phyloP scores from a whole-genome alignment of 1,139 yeast genomes.

The Sugiyamaella paludigena region DNA sequence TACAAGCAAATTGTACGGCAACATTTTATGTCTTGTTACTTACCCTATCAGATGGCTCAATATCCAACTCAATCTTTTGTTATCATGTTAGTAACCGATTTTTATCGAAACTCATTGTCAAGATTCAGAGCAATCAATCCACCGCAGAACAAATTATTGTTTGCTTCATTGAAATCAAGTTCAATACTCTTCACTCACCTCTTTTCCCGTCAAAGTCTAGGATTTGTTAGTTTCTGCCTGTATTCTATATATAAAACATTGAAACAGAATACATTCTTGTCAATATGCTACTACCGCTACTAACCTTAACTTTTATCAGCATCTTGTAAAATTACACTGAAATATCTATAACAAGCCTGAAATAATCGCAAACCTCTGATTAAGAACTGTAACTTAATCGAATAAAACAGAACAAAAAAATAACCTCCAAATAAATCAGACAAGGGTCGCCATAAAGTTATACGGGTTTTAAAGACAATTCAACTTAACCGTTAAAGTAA shows the following conservation, averaged over 20 bases:
- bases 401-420: no score
- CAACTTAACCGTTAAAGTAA: no score
- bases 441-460: no score
- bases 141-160: no score
- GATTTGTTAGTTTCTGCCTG: slow-evolving; percentile 17
- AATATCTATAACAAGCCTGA: no score
- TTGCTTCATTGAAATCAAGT: no score
- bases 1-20: background rate
- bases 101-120: background rate
- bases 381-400: no score
- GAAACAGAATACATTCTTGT: background rate
- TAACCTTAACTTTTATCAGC: slow-evolving; percentile 63
- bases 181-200: slow-evolving; percentile 41
- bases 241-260: background rate
- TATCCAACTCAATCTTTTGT: slow-evolving; percentile 67
- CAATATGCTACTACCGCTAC: slow-evolving; percentile 17
- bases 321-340: slow-evolving; percentile 32
- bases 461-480: no score
- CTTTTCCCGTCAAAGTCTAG: slow-evolving; percentile 51
- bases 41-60: slow-evolving; percentile 70
- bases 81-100: background rate
- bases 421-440: no score
- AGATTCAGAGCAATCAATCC: no score
- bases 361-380: no score
- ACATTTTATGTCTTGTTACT: slow-evolving; percentile 22